Base-by-base conservation (phyloP, 2,329 filamentous ascomycete species). In the Sarocladium oryzae region DNA sequence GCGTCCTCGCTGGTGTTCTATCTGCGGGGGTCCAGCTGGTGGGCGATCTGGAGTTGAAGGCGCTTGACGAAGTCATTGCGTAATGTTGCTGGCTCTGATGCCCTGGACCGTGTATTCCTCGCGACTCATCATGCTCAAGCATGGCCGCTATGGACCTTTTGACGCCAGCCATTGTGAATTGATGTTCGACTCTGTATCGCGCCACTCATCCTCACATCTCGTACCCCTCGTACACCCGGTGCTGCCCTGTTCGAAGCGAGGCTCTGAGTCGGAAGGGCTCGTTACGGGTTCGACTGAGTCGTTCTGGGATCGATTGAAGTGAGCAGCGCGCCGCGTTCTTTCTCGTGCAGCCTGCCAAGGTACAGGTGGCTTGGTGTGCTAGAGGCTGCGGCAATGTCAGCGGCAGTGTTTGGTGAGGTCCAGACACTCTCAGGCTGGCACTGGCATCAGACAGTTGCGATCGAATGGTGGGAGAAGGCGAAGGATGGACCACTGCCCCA, bases 71-170 rank as follows among this genome's bases (percentile, higher is more conserved):
- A 16, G 21, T 10, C 21, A n/a, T 3, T 9, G 13, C 23, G 16
- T 43, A 43, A 16, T 43, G 21, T 3, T 28, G 40, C 6, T 26
- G 40, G 23, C 21, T n/a, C 40, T 43, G 40, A 20, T 43, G 40
- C 11, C 40, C 40, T 26, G 40, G 4, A n/a, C 55, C 50, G 21
- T 43, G 40, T 13, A 43, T 43, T 23, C 8, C 40, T 15, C 40
- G 40, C 40, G 40, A 15, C 40, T 57, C 56, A 26, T 63, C 63
- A 40, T 63, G 59, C 48, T 61, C 59, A 51, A 66, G 60, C 58
- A 69, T 63, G 45, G 64, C 57, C 52, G 60, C 57, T n/a, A 69
- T 61, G 13, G 66, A 60, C 61, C 71, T 64, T 60, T 73, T 74
- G 51, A 72, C 63, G 51, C 69, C 69, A 13, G 69, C 66, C 56